Evolutionary conservation across 2,329 filamentous ascomycete genomes (phyloP).

Genomic region (Colletotrichum cordylinicola): DNA sequence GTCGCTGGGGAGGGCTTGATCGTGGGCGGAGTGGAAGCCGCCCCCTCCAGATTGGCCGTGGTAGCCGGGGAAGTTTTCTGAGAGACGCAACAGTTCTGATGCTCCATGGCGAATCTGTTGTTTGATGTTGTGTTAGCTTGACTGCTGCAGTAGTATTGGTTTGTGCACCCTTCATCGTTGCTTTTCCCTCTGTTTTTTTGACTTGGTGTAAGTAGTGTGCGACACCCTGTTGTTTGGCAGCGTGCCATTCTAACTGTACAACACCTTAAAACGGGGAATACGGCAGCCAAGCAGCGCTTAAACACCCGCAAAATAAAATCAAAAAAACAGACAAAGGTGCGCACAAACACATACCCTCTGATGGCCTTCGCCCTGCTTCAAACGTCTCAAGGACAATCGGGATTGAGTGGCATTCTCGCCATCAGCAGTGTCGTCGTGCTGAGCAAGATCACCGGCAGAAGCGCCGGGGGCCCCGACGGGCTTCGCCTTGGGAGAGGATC

Average conservation of each 20-base stretch:
- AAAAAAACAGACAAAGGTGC: not conserved
- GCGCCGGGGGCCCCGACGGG: not conserved
- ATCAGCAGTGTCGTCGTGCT: not conserved
- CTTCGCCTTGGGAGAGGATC: not conserved
- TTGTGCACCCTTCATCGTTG: not conserved
- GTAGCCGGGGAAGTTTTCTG: not conserved
- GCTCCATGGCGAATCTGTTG: not conserved
- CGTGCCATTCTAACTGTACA: too few relatives aligned
- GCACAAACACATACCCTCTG: not conserved
- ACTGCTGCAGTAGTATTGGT: not conserved
- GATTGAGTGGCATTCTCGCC: not conserved
- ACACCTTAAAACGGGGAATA: too few relatives aligned
- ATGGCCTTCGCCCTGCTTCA: not conserved
- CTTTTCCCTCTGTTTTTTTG: too few relatives aligned
- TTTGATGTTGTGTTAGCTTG: not conserved
- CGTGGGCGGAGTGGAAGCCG: not conserved
- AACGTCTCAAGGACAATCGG: fast-evolving
- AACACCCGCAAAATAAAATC: too few relatives aligned
- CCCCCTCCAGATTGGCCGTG: fast-evolving
- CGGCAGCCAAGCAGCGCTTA: too few relatives aligned
- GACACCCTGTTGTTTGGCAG: too few relatives aligned
- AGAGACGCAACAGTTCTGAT: not conserved
- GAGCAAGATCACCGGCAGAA: fast-evolving
- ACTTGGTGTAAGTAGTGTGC: too few relatives aligned
- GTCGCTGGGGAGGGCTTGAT: not conserved